Evolutionary conservation across 345 rosid genomes (phyloP), one percentile per base, ranked within the genome.

Genomic region (Boechera stricta): DNA sequence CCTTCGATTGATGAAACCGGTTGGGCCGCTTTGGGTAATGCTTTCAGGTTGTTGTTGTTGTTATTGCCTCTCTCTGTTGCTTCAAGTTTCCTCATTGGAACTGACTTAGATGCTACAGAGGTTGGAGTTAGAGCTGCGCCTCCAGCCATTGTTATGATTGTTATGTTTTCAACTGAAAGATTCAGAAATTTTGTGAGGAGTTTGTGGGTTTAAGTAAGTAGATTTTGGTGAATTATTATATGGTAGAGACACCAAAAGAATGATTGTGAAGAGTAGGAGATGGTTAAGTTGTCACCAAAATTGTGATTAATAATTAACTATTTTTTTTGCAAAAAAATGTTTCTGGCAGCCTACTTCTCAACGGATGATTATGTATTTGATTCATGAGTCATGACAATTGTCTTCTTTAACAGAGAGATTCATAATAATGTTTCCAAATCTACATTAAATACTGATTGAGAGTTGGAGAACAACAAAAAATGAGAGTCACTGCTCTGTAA

Each of bases 221-320:
- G 64, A 58, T n/a, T 80, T 65, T 15, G 28, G 59, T 67, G 51
- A 35, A 81, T 88, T 87, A 84, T 72, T 81, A 69, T 83, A 90
- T 79, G 65, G 67, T 69, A 67, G 74, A 80, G 83, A 84, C 79
- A 66, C 83, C 75, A 84, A 91, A 87, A 83, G 96, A 84, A 87
- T 87, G 96, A 89, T 82, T 77, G 75, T 79, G 67, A 38, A 74
- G 82, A 74, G 88, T 90, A 91, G 98, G 91, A 89, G 92, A 83
- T 75, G 78, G 76, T 86, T 91, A 91, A 89, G 98, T 93, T 63
- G 74, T 76, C 44, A 87, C 85, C 91, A 82, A 87, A 77, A 75
- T 81, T 68, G 8, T 73, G 79, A 74, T 80, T 80, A 73, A 64
- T 62, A 70, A 10, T 75, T 74, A 38, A 72, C 67, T 64, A 59